Conservation (phyloP, 306 rosid species). For the Arachis stenosperma region DNA sequence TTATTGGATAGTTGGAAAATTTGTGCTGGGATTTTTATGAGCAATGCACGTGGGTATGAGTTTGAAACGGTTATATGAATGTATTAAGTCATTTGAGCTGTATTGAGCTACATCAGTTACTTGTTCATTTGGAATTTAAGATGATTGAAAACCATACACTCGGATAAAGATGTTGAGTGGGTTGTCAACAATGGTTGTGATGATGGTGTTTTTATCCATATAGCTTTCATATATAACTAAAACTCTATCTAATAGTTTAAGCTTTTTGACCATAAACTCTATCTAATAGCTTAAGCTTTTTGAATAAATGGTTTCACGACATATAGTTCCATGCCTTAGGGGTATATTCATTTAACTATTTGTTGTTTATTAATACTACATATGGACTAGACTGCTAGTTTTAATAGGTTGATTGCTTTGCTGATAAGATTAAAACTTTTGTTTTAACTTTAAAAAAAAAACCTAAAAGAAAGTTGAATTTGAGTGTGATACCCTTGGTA, state of each 20-base stretch:
- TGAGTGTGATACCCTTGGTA: constrained; percentile 19
- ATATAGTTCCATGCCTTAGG: background rate
- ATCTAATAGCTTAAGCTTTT: too few relatives aligned
- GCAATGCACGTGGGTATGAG: constrained; percentile 31
- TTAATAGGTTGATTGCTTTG: constrained; percentile 29
- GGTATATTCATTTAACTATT: background rate
- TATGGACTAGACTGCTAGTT: constrained; percentile 11
- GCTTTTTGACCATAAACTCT: too few relatives aligned
- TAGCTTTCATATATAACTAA: background rate
- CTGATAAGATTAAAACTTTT: constrained; percentile 10
- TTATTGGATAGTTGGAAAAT: constrained; percentile 27
- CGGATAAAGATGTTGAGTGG: background rate
- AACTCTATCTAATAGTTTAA: too few relatives aligned
- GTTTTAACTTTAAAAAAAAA: too few relatives aligned
- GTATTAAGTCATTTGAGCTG: constrained; percentile 20
- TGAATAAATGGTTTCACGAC: too few relatives aligned
- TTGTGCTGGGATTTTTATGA: constrained; percentile 11
- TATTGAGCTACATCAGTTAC: constrained; percentile 30
- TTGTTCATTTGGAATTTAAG: constrained; percentile 31
- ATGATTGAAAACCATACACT: background rate
- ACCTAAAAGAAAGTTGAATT: background rate
- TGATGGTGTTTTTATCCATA: background rate
- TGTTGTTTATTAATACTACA: background rate
- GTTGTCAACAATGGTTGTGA: constrained; percentile 9
- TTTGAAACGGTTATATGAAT: constrained; percentile 30